Evolutionary conservation across 208 protist species (phyloP).

Genomic region (Naegleria gruberi): DNA sequence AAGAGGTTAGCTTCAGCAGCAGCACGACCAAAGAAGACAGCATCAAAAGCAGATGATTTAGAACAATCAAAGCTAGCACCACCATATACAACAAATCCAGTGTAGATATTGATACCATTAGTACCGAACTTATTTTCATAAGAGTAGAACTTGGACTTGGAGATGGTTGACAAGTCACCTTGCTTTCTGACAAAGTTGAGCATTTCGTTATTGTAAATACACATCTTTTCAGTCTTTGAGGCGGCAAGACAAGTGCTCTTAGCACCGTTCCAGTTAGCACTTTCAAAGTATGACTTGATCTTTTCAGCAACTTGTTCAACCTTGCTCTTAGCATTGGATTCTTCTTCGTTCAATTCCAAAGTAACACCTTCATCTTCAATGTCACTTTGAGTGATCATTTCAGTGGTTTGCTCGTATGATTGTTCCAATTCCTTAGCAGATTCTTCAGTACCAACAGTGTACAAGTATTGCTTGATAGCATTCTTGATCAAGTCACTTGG

Average conservation of each 20-base stretch:
- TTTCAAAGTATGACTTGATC: background rate
- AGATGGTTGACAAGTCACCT: background rate
- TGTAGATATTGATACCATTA: background rate
- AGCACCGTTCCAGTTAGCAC: background rate
- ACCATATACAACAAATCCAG: background rate
- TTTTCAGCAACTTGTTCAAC: background rate
- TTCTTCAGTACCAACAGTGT: background rate
- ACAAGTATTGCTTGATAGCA: background rate
- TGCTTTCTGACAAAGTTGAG: background rate
- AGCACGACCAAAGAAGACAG: background rate
- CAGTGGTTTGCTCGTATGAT: background rate
- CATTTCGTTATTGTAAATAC: background rate
- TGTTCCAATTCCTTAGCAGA: background rate
- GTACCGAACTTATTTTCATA: background rate
- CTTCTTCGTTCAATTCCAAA: background rate
- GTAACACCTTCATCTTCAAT: background rate
- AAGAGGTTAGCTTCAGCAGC: background rate
- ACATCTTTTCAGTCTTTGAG: background rate
- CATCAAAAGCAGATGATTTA: background rate
- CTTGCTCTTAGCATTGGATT: background rate
- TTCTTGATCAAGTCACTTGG: background rate
- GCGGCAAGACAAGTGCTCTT: background rate
- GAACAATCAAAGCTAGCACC: background rate
- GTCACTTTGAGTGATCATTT: background rate
- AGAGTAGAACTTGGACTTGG: background rate